Percentiles rank a stretch among this genome's conserved stretches.
Conservation (phyloP, 2,329 filamentous ascomycete genomes). For the Coccinonectria pachysandricola region DNA sequence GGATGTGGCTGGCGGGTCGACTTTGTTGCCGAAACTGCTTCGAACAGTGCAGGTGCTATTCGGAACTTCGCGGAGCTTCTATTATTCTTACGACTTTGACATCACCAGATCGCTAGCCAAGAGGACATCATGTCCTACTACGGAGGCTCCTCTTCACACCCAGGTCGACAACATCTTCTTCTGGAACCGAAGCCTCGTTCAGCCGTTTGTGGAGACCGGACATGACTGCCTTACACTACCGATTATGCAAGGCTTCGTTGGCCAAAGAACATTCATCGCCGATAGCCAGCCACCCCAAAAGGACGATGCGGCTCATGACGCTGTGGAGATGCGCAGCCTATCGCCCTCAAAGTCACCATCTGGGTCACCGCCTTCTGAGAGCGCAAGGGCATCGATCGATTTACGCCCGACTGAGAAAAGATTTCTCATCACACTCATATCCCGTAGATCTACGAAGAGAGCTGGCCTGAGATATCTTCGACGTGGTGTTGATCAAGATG, state of each 20-base stretch:
- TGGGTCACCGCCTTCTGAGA: constrained; percentile 16
- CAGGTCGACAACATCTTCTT: constrained; percentile 73
- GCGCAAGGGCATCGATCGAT: constrained; percentile 25
- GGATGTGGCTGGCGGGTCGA: neutral
- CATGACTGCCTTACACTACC: constrained; percentile 66
- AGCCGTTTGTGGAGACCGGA: constrained; percentile 64
- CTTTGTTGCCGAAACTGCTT: constrained; percentile 71
- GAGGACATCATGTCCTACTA: constrained; percentile 9
- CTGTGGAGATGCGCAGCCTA: constrained; percentile 35
- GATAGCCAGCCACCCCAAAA: constrained; percentile 49
- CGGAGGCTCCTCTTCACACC: constrained; percentile 49
- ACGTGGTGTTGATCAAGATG: constrained; percentile 81
- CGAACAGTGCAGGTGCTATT: constrained; percentile 79
- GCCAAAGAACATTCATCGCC: constrained; percentile 70
- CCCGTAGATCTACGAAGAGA: constrained; percentile 75
- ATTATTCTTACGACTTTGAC: constrained; percentile 91
- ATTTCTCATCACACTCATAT: constrained; percentile 81
- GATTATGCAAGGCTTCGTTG: constrained; percentile 88
- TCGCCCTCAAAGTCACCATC: constrained; percentile 19
- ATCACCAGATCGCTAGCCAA: constrained; percentile 58
- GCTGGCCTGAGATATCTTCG: constrained; percentile 85
- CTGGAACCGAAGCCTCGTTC: constrained; percentile 74
- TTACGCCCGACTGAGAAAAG: constrained; percentile 39
- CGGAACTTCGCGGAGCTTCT: constrained; percentile 74
- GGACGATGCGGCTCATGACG: constrained; percentile 35